These are phyloP conservation scores for Aspergillus sp. DNA, from an alignment of 2,329 filamentous ascomycete genomes.

Conservation along the genomic window DNA sequence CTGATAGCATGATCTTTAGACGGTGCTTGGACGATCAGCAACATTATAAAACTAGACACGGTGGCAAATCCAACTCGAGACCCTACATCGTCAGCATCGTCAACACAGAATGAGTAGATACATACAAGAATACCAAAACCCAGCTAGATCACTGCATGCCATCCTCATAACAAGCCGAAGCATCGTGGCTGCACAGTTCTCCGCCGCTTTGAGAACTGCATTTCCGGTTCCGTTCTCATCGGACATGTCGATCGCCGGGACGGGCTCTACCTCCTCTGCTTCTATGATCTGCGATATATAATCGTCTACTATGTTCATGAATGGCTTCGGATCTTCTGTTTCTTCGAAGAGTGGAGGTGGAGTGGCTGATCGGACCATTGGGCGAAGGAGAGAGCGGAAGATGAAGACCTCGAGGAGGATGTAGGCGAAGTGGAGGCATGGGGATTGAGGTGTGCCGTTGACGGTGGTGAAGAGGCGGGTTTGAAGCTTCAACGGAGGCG, in stretches of 20 bases:
- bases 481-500: conserved; percentile 9
- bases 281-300: conserved; percentile 9
- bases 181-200: conserved; percentile 17
- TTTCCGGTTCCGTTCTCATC: conserved; percentile 7
- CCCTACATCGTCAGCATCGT: conserved; percentile 5
- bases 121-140: conserved; percentile 19
- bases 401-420: conserved; percentile 19
- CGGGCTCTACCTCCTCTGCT: conserved; percentile 6
- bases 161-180: conserved; percentile 15
- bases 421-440: conserved; percentile 20
- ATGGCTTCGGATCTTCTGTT: conserved; percentile 1
- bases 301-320: conserved; percentile 5
- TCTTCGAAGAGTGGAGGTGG: conserved; percentile 11
- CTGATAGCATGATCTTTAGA: conserved; percentile 9
- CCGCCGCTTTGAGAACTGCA: conserved; percentile 13
- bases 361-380: conserved; percentile 10
- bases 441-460: conserved; percentile 5
- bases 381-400: conserved; percentile 20
- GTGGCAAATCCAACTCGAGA: conserved; percentile 13
- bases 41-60: conserved; percentile 13
- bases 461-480: conserved; percentile 4
- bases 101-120: not conserved
- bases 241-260: conserved; percentile 8
- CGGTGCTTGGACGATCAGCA: conserved; percentile 14
- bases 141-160: conserved; percentile 9